Base-by-base conservation (phyloP, 805 yeast species). In the Candida krabiensis region DNA sequence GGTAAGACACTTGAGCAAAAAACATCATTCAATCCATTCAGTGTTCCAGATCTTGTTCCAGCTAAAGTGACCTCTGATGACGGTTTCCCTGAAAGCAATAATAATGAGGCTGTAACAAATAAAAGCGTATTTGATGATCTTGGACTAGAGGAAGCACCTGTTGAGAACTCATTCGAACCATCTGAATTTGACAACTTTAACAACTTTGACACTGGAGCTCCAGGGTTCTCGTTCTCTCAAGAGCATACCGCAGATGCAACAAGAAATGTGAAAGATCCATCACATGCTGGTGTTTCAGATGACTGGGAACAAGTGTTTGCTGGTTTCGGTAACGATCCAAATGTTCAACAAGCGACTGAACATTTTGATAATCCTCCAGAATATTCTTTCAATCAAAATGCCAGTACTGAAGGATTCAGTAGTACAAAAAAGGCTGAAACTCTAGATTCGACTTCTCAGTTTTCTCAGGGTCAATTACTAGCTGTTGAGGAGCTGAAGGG, bases 271-370 rank as follows among this genome's bases (percentile, higher is more conserved):
- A n/a, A n/a, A n/a, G n/a, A n/a, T n/a, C n/a, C n/a, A n/a, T n/a
- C n/a, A n/a, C n/a, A n/a, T n/a, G n/a, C n/a, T n/a, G n/a, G n/a
- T n/a, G n/a, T n/a, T n/a, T 66, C 56, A 37, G 95, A 87, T 53
- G 97, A 89, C 60, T 89, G 97, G 97, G 96, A 89, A 55, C 90
- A 87, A 64, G 73, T 89, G 18, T 89, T 89, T 66, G 91, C 95
- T 3, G 96, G 95, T 0, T 85, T 86, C 58, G 90, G 91, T 13
- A 83, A 83, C 47, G 70, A 60, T 47, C 64, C 60, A 25, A 47
- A 39, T 17, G 19, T 54, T 37, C 47, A 53, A 21, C 44, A 50
- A 5, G 25, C 37, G 9, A 27, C 41, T 13, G 54, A 46, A n/a
- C 37, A 37, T 12, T 47, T 47, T 33, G 46, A 43, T 5, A 42